phyloP scores from a whole-genome alignment of 2,329 filamentous ascomycete species.

The Aphanoascus verrucosus region DNA sequence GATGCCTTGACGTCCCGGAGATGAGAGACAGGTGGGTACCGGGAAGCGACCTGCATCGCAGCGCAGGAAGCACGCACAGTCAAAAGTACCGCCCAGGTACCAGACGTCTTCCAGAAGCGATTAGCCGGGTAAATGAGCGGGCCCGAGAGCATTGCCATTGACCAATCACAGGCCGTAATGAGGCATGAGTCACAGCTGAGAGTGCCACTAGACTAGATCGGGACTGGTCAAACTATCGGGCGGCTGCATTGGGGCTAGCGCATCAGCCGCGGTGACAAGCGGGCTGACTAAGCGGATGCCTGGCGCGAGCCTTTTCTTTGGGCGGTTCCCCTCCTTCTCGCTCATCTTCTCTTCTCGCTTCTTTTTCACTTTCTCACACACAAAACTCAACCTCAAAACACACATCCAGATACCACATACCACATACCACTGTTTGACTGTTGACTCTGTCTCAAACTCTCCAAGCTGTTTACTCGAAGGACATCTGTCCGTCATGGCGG shows the following conservation, averaged over 20 bases:
- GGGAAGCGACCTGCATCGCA: background rate
- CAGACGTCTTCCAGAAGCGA: background rate
- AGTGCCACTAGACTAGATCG: constrained; percentile 14
- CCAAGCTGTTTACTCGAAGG: background rate
- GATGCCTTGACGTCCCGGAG: too few species aligned
- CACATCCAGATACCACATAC: background rate
- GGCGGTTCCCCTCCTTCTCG: constrained; percentile 15
- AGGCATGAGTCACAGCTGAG: constrained; percentile 29
- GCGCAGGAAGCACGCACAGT: background rate
- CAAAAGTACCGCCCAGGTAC: background rate
- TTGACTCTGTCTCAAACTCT: too few species aligned
- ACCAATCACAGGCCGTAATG: constrained; percentile 21
- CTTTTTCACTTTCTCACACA: constrained; percentile 8
- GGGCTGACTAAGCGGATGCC: constrained; percentile 31
- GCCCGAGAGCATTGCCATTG: background rate
- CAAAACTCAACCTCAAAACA: constrained; percentile 8
- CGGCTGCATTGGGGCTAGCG: background rate
- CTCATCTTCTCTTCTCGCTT: constrained; percentile 11
- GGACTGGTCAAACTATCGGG: constrained; percentile 7
- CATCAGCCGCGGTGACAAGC: constrained; percentile 18
- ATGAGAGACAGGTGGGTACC: background rate
- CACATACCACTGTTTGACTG: too few species aligned
- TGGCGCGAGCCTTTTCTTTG: constrained; percentile 16
- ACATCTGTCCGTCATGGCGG: constrained; percentile 26
- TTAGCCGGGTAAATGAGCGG: background rate